Evolutionary conservation across 148 eudicot genomes (phyloP).

Genomic region (Arbutus unedo): DNA sequence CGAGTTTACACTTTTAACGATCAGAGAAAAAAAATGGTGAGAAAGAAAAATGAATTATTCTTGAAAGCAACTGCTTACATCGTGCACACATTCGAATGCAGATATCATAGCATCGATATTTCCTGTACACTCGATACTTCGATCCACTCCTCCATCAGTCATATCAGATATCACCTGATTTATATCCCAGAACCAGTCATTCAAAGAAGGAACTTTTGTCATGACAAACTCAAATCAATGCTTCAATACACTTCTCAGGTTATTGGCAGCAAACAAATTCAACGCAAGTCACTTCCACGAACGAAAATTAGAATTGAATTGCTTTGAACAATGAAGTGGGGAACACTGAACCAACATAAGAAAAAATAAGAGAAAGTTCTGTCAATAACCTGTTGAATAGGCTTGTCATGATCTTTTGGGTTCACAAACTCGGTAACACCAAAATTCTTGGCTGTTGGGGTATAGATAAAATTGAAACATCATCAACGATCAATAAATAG

Average conservation of each 20-base stretch:
- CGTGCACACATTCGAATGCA: conserved; percentile 45
- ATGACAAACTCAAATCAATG: too few relatives aligned
- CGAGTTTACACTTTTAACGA: neutral
- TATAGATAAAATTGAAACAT: neutral
- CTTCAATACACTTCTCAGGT: too few relatives aligned
- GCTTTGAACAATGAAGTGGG: neutral
- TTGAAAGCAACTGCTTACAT: conserved; percentile 19
- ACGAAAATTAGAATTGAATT: neutral
- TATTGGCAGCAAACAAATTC: neutral
- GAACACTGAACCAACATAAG: neutral
- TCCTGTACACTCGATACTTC: conserved; percentile 38
- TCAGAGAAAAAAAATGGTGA: neutral
- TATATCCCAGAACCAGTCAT: neutral
- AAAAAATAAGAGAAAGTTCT: neutral
- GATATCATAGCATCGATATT: conserved; percentile 39
- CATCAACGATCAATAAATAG: neutral
- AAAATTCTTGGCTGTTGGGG: conserved; percentile 38
- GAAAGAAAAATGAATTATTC: neutral
- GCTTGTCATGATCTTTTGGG: conserved; percentile 45
- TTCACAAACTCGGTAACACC: conserved; percentile 46
- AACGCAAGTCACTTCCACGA: too few relatives aligned
- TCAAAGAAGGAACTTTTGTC: neutral
- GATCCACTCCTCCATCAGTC: conserved; percentile 43
- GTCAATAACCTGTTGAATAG: conserved; percentile 38
- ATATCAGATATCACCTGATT: conserved; percentile 36